Conservation (phyloP, 805 yeast genomes). For the Pichia phayaonensis region DNA sequence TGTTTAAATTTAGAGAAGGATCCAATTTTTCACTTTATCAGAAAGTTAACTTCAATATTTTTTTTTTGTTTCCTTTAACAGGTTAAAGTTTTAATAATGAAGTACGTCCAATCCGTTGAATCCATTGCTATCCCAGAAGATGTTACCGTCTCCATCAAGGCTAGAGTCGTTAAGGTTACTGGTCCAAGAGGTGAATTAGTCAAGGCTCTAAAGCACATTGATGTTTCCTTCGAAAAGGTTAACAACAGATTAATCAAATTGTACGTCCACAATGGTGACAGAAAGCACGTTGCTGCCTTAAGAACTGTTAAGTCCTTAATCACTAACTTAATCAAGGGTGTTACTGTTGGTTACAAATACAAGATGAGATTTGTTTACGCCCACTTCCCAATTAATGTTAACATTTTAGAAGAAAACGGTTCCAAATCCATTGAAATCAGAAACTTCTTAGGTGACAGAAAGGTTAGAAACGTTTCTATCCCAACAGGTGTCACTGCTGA, state of each 20-base stretch:
- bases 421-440: conserved; percentile 82
- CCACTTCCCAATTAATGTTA: conserved; percentile 99
- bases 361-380: conserved; percentile 99
- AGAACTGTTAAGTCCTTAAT: conserved; percentile 97
- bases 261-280: conserved; percentile 97
- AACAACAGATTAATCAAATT: conserved; percentile 69
- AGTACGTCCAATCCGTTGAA: conserved; percentile 57
- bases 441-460: conserved; percentile 99
- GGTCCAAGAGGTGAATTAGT: conserved; percentile 96
- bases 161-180: conserved; percentile 82
- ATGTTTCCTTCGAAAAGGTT: conserved; percentile 85
- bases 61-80: background rate
- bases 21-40: background rate
- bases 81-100: conserved; percentile 31
- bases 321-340: conserved; percentile 95
- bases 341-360: conserved; percentile 98
- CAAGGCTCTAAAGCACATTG: conserved; percentile 90
- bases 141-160: conserved; percentile 83
- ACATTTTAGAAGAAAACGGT: conserved; percentile 76
- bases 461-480: conserved; percentile 82
- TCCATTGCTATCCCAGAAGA: conserved; percentile 74
- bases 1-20: background rate
- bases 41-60: background rate
- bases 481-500: conserved; percentile 85
- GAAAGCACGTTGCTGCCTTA: conserved; percentile 99